Conservation (phyloP, 2,329 filamentous ascomycete species). For the Ophiostoma populinum region DNA sequence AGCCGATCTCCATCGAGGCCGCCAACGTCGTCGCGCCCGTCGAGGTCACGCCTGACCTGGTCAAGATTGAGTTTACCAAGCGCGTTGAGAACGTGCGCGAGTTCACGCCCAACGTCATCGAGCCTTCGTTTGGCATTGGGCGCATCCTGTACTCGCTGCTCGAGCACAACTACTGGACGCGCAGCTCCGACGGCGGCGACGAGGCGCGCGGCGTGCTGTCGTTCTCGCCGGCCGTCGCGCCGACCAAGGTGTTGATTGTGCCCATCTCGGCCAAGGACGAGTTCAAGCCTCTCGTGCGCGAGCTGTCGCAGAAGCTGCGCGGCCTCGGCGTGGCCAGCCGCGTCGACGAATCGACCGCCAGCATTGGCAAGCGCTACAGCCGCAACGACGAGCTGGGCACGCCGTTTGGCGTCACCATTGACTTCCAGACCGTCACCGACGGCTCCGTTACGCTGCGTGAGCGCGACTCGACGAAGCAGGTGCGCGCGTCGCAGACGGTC, state of each 20-base stretch:
- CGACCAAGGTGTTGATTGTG: conserved; percentile 85
- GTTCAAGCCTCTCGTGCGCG: conserved; percentile 61
- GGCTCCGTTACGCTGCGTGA: conserved; percentile 75
- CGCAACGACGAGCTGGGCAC: conserved; percentile 94
- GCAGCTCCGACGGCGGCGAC: conserved; percentile 49
- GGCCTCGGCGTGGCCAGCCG: conserved; percentile 63
- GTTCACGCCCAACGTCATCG: conserved; percentile 90
- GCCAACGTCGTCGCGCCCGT: conserved; percentile 48
- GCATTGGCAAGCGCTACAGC: conserved; percentile 86
- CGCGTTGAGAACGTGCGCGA: conserved; percentile 71
- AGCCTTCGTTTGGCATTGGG: conserved; percentile 94
- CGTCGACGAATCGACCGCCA: conserved; percentile 78
- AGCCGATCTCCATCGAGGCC: conserved; percentile 64
- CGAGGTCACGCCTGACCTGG: conserved; percentile 59
- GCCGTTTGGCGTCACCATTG: conserved; percentile 81
- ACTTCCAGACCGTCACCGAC: conserved; percentile 89
- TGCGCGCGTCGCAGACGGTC: conserved; percentile 65
- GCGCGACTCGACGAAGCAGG: conserved; percentile 79
- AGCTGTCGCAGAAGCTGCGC: conserved; percentile 60
- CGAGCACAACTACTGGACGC: conserved; percentile 92
- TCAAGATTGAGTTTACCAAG: conserved; percentile 71
- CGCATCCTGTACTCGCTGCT: conserved; percentile 84
- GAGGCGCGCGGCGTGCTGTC: conserved; percentile 61
- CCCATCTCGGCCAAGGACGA: conserved; percentile 67
- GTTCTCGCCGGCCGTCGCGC: conserved; percentile 52